phyloP scores from a whole-genome alignment of 1,284 basidiomycete genomes.

The Exobasidium rhododendri region DNA sequence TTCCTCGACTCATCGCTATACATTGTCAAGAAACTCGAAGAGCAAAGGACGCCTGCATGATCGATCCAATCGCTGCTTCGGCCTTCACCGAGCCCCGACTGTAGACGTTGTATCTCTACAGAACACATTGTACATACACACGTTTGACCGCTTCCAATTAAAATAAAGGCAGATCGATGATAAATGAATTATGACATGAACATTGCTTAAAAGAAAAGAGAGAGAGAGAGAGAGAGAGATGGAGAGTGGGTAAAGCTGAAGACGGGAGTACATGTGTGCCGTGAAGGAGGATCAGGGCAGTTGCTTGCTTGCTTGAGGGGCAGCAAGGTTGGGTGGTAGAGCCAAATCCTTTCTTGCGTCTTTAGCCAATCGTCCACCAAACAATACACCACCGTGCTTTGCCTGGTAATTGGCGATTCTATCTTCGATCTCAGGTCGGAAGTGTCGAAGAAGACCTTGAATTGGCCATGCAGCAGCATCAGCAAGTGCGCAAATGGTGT shows the following conservation, averaged over 20 bases:
- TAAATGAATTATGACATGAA: too few relatives aligned
- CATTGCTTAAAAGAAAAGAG: too few relatives aligned
- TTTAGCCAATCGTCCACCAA: conserved; percentile 75
- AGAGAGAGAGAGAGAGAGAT: too few relatives aligned
- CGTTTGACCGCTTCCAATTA: too few relatives aligned
- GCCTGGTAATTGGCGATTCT: conserved; percentile 77
- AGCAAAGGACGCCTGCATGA: conserved; percentile 39
- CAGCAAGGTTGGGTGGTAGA: conserved; percentile 58
- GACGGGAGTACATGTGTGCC: too few relatives aligned
- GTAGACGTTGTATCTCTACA: too few relatives aligned
- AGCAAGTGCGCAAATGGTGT: conserved; percentile 83
- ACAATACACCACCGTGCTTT: conserved; percentile 77
- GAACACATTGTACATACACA: too few relatives aligned
- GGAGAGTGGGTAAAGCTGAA: not conserved
- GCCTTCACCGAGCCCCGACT: not conserved
- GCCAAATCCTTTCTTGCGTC: conserved; percentile 72
- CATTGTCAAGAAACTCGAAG: conserved; percentile 67
- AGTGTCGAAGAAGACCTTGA: conserved; percentile 90
- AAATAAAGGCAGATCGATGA: too few relatives aligned
- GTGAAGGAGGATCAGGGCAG: too few relatives aligned
- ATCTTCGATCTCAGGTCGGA: conserved; percentile 73
- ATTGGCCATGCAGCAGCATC: conserved; percentile 99
- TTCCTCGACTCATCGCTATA: conserved; percentile 81
- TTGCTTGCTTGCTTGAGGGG: conserved; percentile 1
- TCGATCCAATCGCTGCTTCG: not conserved